Evolutionary conservation across 2,329 filamentous ascomycete genomes (phyloP).

Genomic region (Penicillium aurantiogriseum): DNA sequence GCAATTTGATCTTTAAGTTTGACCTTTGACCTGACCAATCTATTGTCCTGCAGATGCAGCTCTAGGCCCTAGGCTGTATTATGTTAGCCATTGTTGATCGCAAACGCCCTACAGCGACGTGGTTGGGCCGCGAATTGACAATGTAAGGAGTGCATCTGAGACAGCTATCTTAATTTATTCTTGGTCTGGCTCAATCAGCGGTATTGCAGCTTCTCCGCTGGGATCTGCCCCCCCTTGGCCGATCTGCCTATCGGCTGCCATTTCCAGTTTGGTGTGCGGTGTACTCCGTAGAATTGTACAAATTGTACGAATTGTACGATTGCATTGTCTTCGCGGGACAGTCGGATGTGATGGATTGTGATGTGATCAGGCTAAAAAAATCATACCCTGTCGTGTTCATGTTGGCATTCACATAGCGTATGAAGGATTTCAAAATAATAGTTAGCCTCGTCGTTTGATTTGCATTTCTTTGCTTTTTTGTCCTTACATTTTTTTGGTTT

Average conservation of each 20-base stretch:
- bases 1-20: not conserved
- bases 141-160: constrained; percentile 21
- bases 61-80: constrained; percentile 1
- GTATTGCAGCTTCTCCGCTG: constrained; percentile 1
- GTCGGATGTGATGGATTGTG: constrained; percentile 4
- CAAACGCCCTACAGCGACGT: constrained; percentile 10
- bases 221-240: not conserved
- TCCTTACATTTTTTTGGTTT: not conserved
- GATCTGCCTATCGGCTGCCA: constrained; percentile 5
- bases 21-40: not conserved
- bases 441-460: not conserved
- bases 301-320: too few relatives aligned
- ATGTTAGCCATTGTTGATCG: constrained; percentile 16
- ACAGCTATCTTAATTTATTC: constrained; percentile 11
- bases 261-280: not conserved
- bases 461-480: not conserved
- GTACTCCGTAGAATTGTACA: not conserved
- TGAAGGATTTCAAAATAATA: not conserved
- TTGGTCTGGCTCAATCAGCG: constrained; percentile 8
- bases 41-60: constrained; percentile 2
- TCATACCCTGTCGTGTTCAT: not conserved
- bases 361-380: not conserved
- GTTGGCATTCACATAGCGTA: not conserved
- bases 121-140: constrained; percentile 18
- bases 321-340: not conserved